Conservation (phyloP, 1,284 basidiomycete genomes). For the Boletus mariae region DNA sequence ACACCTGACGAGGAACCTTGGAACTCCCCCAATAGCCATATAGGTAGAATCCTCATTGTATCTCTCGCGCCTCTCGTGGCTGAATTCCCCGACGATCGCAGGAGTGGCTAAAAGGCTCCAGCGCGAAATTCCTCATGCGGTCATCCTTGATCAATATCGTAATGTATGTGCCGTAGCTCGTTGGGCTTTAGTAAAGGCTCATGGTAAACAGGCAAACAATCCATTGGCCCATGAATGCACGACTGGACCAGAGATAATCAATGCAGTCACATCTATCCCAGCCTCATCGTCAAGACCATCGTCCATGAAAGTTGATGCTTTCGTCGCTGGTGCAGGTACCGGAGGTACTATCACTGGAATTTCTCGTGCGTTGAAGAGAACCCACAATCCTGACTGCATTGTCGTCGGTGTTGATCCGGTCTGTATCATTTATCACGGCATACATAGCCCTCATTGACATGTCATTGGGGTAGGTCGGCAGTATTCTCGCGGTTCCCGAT, state of each 20-base stretch:
- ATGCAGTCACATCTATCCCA: slow-evolving; percentile 61
- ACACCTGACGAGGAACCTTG: slow-evolving; percentile 90
- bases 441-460: slow-evolving; percentile 1
- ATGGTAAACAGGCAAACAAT: slow-evolving; percentile 62
- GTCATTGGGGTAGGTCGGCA: slow-evolving; percentile 60
- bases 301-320: slow-evolving; percentile 73
- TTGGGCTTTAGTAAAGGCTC: neutral
- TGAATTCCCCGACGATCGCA: slow-evolving; percentile 78
- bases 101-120: slow-evolving; percentile 80
- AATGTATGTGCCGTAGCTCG: slow-evolving; percentile 47
- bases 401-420: slow-evolving; percentile 93
- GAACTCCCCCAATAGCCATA: slow-evolving; percentile 83
- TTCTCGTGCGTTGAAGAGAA: slow-evolving; percentile 78
- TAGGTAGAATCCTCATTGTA: slow-evolving; percentile 61
- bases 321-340: slow-evolving; percentile 91
- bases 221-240: slow-evolving; percentile 85
- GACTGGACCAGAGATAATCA: slow-evolving; percentile 88
- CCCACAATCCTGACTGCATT: slow-evolving; percentile 64
- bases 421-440: slow-evolving; percentile 26
- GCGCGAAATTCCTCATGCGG: slow-evolving; percentile 76
- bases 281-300: slow-evolving; percentile 54
- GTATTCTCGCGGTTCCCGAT: slow-evolving; percentile 77
- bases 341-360: slow-evolving; percentile 93
- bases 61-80: slow-evolving; percentile 54
- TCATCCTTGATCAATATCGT: slow-evolving; percentile 91